These are phyloP conservation scores for Jaenimonas drosophilae DNA, from an alignment of 208 protist species.

Conservation along the genomic window DNA sequence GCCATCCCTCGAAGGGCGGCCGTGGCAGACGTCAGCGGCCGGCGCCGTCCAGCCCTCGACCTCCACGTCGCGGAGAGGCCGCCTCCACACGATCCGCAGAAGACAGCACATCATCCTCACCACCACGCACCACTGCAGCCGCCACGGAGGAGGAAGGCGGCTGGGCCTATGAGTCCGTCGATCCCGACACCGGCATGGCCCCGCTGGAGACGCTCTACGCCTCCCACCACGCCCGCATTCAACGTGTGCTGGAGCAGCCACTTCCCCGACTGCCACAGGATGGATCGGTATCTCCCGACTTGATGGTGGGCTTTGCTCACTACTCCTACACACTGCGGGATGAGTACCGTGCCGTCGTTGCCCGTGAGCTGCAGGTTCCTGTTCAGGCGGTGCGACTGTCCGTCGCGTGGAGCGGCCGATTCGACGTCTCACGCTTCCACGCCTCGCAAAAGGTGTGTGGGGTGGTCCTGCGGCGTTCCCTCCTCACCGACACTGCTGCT, in stretches of 20 bases:
- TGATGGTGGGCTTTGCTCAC: conserved; percentile 76
- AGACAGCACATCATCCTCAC: not conserved
- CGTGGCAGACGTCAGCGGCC: no score
- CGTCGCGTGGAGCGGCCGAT: conserved; percentile 75
- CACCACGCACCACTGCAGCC: not conserved
- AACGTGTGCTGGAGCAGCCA: conserved; percentile 44
- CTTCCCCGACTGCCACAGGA: conserved; percentile 61
- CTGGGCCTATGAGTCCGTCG: conserved; percentile 51
- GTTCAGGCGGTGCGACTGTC: conserved; percentile 60
- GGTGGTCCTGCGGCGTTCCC: conserved; percentile 20
- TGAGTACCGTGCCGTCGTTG: conserved; percentile 69
- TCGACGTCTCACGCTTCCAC: conserved; percentile 57
- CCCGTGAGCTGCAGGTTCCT: conserved; percentile 38
- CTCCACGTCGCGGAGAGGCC: no score
- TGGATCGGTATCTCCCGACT: conserved; percentile 60
- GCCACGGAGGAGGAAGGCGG: conserved; percentile 2
- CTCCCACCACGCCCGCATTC: conserved; percentile 39
- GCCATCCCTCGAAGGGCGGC: no score
- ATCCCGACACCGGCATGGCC: conserved; percentile 41
- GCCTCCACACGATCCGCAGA: not conserved
- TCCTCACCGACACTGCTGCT: not conserved
- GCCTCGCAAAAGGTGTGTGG: conserved; percentile 73
- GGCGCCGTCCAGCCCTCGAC: no score
- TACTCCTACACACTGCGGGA: conserved; percentile 77
- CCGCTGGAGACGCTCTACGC: conserved; percentile 56